phyloP scores from a whole-genome alignment of 2,329 filamentous ascomycete genomes.

The Incumbomyces lentus region DNA sequence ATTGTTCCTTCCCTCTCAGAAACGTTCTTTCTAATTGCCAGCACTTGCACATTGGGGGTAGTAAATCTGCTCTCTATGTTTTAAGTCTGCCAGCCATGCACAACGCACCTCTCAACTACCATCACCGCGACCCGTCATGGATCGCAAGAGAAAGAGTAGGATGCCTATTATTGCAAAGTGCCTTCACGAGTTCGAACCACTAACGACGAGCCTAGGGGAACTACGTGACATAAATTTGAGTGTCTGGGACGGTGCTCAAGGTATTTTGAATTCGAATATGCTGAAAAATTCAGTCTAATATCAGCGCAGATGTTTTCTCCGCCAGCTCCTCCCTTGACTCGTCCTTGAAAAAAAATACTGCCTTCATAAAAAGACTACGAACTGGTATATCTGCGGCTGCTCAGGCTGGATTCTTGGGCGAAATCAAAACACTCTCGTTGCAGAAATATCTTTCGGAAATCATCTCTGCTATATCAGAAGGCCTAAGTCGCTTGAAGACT shows the following conservation, averaged over 20 bases:
- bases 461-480: conserved; percentile 89
- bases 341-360: conserved; percentile 94
- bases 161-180: background rate
- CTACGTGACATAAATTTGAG: conserved; percentile 77
- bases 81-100: conserved; percentile 15
- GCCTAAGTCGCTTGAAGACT: conserved; percentile 80
- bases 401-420: conserved; percentile 73
- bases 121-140: conserved; percentile 29
- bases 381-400: conserved; percentile 75
- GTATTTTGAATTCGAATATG: conserved; percentile 38
- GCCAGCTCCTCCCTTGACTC: conserved; percentile 78
- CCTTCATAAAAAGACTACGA: conserved; percentile 91
- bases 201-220: conserved; percentile 54
- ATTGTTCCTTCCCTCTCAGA: background rate
- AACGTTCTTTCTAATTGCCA: background rate
- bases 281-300: background rate
- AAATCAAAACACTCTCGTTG: conserved; percentile 80
- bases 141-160: conserved; percentile 41
- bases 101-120: conserved; percentile 14
- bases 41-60: conserved; percentile 5
- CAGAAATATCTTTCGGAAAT: conserved; percentile 97
- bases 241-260: conserved; percentile 81
- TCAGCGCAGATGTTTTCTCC: conserved; percentile 59
- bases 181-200: no score
- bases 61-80: conserved; percentile 8